Percentiles rank a stretch among this genome's conserved stretches.
Conservation (phyloP, 2,329 filamentous ascomycete genomes). For the Alternaria longipes region DNA sequence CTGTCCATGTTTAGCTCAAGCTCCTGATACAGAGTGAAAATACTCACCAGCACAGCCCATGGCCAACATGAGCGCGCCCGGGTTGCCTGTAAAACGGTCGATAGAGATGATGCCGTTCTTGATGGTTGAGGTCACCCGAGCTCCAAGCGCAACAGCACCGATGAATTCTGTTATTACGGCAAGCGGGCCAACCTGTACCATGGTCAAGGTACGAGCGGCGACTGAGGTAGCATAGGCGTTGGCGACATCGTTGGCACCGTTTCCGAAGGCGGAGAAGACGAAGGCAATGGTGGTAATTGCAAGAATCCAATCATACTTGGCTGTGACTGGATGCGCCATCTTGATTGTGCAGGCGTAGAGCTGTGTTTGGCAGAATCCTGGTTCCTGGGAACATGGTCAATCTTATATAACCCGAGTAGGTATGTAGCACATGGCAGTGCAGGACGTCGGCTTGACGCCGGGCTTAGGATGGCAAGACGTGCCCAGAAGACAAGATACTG, state of each 20-base stretch:
- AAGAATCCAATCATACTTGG: constrained; percentile 54
- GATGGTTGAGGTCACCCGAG: constrained; percentile 68
- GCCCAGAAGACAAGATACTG: constrained; percentile 5
- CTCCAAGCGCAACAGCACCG: constrained; percentile 62
- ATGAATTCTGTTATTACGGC: constrained; percentile 61
- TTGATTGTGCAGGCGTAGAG: constrained; percentile 5
- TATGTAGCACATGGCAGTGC: background rate
- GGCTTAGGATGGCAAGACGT: constrained; percentile 1
- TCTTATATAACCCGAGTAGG: constrained; percentile 7
- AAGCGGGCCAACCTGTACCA: constrained; percentile 62
- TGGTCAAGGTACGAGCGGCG: constrained; percentile 61
- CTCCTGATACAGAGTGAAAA: constrained; percentile 54
- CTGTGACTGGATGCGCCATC: constrained; percentile 34
- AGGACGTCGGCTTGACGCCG: background rate
- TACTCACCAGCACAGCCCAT: constrained; percentile 69
- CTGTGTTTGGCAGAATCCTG: background rate
- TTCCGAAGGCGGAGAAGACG: constrained; percentile 48
- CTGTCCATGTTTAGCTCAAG: background rate
- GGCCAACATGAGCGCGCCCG: constrained; percentile 66
- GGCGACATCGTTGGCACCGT: constrained; percentile 63
- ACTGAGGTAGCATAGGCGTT: constrained; percentile 63
- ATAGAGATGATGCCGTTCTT: constrained; percentile 67
- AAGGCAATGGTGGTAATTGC: constrained; percentile 53
- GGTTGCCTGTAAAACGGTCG: constrained; percentile 57
- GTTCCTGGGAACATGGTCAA: background rate